Conservation (phyloP, 768 basidiomycete species). For the Mycena indigotica region DNA sequence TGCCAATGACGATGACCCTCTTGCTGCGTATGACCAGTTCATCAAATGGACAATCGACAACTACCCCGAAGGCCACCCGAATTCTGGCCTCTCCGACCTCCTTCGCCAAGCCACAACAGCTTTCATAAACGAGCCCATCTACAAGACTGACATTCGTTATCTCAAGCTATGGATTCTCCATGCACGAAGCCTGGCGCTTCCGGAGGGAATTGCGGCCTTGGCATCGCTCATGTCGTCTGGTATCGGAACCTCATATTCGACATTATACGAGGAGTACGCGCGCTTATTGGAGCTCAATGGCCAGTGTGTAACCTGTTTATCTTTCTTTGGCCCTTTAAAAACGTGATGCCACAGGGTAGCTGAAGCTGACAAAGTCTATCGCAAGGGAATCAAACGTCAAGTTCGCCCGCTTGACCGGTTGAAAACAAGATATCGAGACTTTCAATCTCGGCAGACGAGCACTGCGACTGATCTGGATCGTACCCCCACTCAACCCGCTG, state of each 20-base stretch:
- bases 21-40: conserved; percentile 83
- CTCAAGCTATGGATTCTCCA: conserved; percentile 91
- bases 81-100: conserved; percentile 76
- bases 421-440: conserved; percentile 79
- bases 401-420: conserved; percentile 85
- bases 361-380: conserved; percentile 83
- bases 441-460: conserved; percentile 58
- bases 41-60: conserved; percentile 87
- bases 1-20: conserved; percentile 84
- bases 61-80: conserved; percentile 67
- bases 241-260: conserved; percentile 75
- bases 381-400: conserved; percentile 76
- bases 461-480: conserved; percentile 31
- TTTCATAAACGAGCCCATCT: conserved; percentile 82
- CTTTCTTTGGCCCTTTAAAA: neutral
- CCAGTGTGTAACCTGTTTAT: conserved; percentile 54
- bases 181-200: conserved; percentile 75
- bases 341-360: conserved; percentile 48
- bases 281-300: conserved; percentile 71
- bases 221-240: conserved; percentile 70
- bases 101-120: conserved; percentile 81
- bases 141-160: conserved; percentile 87
- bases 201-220: conserved; percentile 70
- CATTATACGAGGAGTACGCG: conserved; percentile 93
- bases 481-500: conserved; percentile 30